phyloP scores from a whole-genome alignment of 305 asterid species.

The Rubia balearica region DNA sequence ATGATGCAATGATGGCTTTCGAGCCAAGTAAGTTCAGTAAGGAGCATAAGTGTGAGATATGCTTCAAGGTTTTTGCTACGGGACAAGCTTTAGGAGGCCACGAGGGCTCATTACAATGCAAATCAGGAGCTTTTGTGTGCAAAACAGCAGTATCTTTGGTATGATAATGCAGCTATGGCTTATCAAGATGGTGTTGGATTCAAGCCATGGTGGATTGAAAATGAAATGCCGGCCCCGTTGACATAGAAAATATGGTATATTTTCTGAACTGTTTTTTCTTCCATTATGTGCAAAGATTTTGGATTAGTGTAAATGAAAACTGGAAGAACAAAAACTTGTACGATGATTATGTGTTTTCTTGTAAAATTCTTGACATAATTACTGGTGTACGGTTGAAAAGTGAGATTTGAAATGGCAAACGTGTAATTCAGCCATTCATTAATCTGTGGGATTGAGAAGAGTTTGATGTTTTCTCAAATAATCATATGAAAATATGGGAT shows the following conservation, averaged over 20 bases:
- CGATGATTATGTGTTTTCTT: background rate
- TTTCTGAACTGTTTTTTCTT: background rate
- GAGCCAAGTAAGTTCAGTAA: no score
- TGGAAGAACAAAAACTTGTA: background rate
- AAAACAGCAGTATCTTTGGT: conserved; percentile 23
- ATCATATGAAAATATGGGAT: conserved; percentile 9
- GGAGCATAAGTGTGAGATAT: conserved; percentile 18
- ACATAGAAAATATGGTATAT: background rate
- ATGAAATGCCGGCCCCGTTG: background rate
- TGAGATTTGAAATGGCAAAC: background rate
- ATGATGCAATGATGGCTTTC: conserved; percentile 12
- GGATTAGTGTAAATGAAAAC: background rate
- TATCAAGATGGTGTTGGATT: conserved; percentile 21
- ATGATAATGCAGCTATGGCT: conserved; percentile 31
- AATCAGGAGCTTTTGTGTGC: conserved; percentile 26
- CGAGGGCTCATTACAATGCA: conserved; percentile 52
- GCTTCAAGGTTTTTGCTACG: conserved; percentile 57
- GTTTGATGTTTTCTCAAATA: conserved; percentile 20
- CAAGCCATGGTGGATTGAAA: conserved; percentile 34
- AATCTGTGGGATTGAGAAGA: conserved; percentile 14
- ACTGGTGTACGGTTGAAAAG: background rate
- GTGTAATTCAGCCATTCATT: conserved; percentile 12
- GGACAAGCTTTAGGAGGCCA: conserved; percentile 88
- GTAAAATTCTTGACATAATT: background rate
- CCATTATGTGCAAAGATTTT: background rate